phyloP scores from a whole-genome alignment of 2,329 filamentous ascomycete genomes.

The Pestalotiopsis sp. region DNA sequence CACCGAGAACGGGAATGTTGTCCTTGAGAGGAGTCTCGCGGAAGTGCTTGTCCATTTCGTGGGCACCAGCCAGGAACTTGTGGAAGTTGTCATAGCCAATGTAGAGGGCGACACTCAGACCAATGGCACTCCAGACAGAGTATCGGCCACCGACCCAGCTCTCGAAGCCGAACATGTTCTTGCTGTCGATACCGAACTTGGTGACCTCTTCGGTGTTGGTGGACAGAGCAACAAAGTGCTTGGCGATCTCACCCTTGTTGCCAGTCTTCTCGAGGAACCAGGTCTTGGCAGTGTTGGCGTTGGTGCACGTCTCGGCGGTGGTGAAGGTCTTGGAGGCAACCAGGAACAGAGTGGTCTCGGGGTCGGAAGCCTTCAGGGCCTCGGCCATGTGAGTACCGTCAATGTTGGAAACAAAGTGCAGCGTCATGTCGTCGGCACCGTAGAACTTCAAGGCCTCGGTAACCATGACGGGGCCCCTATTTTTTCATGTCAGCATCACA shows the following conservation, averaged over 20 bases:
- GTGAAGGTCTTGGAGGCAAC: conserved; percentile 99
- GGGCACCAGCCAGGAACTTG: conserved; percentile 90
- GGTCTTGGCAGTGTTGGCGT: conserved; percentile 93
- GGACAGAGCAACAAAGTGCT: conserved; percentile 97
- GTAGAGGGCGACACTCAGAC: conserved; percentile 90
- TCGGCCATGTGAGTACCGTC: conserved; percentile 98
- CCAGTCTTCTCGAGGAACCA: conserved; percentile 90
- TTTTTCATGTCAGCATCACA: neutral
- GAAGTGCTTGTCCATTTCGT: conserved; percentile 99
- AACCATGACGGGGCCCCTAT: conserved; percentile 95
- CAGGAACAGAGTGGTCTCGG: conserved; percentile 98
- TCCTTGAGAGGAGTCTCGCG: conserved; percentile 84
- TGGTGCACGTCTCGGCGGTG: conserved; percentile 94
- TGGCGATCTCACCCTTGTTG: conserved; percentile 85
- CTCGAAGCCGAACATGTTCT: conserved; percentile 99
- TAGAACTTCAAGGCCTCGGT: conserved; percentile 97
- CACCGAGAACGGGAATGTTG: conserved; percentile 93
- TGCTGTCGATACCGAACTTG: conserved; percentile 97
- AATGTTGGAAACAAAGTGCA: conserved; percentile 99
- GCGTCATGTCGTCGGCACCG: conserved; percentile 79
- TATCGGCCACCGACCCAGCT: conserved; percentile 98
- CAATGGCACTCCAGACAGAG: conserved; percentile 98
- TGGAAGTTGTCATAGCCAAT: conserved; percentile 98
- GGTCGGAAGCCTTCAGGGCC: conserved; percentile 84
- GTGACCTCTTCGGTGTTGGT: conserved; percentile 94